Evolutionary conservation across 495 filamentous ascomycete genomes (phyloP).

Genomic region (Penicillium longicatenatum): DNA sequence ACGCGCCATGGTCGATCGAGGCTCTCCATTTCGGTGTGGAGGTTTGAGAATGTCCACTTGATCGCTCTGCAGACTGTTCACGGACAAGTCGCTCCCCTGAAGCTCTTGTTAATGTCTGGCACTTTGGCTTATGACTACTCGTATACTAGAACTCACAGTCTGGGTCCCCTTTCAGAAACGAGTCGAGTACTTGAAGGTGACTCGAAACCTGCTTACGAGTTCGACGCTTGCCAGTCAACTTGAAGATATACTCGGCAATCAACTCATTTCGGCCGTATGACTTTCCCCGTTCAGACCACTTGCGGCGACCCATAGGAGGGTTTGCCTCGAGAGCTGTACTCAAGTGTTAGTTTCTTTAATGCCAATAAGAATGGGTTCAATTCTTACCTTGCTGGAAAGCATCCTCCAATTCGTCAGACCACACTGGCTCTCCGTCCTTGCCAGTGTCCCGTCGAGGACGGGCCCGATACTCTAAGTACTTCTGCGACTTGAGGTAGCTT

Average conservation of each 20-base stretch:
- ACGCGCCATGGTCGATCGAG: conserved; percentile 41
- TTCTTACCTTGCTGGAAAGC: conserved; percentile 86
- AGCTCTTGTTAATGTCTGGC: conserved; percentile 16
- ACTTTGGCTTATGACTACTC: not conserved
- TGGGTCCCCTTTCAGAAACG: conserved; percentile 66
- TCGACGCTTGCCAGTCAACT: conserved; percentile 64
- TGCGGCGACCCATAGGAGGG: conserved; percentile 79
- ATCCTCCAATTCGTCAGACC: conserved; percentile 82
- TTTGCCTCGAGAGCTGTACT: conserved; percentile 73
- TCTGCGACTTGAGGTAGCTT: conserved; percentile 51
- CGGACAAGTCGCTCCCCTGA: conserved; percentile 49
- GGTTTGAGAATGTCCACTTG: conserved; percentile 37
- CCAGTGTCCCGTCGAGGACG: conserved; percentile 62
- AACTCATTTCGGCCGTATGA: conserved; percentile 88
- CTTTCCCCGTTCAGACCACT: conserved; percentile 70
- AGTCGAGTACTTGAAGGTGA: conserved; percentile 95
- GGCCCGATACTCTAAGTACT: conserved; percentile 64
- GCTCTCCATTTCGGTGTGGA: conserved; percentile 40
- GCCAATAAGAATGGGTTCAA: not conserved
- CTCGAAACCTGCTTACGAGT: conserved; percentile 90
- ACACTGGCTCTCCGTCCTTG: conserved; percentile 61
- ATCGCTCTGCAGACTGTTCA: conserved; percentile 41
- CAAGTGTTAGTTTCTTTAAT: not conserved
- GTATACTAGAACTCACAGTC: conserved; percentile 40
- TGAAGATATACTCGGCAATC: conserved; percentile 79